Evolutionary conservation across 148 eudicot species (phyloP), one percentile per base, ranked within the genome.

Genomic region (Camellia granthamiana): DNA sequence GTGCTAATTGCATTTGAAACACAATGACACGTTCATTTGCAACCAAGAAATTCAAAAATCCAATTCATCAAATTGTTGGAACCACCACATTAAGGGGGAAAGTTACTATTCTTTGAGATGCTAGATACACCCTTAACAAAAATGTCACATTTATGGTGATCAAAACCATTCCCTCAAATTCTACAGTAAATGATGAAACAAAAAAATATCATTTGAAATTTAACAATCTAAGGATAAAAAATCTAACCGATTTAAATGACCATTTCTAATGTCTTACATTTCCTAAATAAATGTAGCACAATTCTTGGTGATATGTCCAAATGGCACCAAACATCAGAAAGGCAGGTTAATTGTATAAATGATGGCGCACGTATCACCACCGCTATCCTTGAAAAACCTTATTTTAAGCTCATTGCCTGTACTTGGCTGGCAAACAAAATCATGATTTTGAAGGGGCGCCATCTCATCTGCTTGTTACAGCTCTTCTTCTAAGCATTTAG

Each of bases 401-500:
- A 4, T 49, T 77, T 77, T 47, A 49, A 60, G 46, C 71, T 77
- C 41, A 14, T 23, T 46, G 16, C 78, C 59, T 63, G 0, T 8
- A 19, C 7, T 46, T 10, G 0, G 44, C 19, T 42, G 5, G 8
- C n/a, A 42, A 41, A 46, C n/a, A 19, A 2, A 63, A 7, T 2
- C 18, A 7, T 30, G 7, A 47, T 44, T 58, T 44, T 54, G 0
- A 76, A 13, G 61, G 61, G 70, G 19, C 15, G 38, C 6, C 1
- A 30, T 47, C n/a, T 49, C 59, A n/a, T 49, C 38, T 41, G 47
- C 16, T 49, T 62, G 76, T 66, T 61, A 71, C 56, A 69, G 4
- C 77, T 80, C 83, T 84, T 94, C 95, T 69, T 91, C 85, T 19
- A 86, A 74, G 85, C 99, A 95, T 85, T 88, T 93, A 55, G 85